Conservation (phyloP, 148 eudicot species). For the Dianthus caryophyllus region DNA sequence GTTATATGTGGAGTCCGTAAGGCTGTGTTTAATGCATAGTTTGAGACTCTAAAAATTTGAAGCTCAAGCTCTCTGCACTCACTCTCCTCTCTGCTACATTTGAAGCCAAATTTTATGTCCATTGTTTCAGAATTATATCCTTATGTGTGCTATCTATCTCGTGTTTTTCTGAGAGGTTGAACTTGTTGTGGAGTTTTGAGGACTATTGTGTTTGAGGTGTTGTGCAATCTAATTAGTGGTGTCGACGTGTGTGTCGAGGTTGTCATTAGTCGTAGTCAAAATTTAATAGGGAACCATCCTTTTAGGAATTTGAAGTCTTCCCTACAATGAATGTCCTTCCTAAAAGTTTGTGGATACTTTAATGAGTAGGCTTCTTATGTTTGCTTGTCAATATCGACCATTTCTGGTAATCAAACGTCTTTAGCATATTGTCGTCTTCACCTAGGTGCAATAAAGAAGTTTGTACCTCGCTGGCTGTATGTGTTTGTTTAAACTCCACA, state of each 20-base stretch:
- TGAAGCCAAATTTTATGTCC: neutral
- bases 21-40: neutral
- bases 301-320: neutral
- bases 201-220: neutral
- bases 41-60: neutral
- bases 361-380: neutral
- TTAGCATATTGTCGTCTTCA: too few relatives aligned
- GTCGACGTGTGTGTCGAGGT: too few relatives aligned
- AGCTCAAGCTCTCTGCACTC: neutral
- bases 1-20: neutral
- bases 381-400: too few relatives aligned
- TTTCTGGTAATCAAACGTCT: too few relatives aligned
- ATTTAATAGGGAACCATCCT: neutral
- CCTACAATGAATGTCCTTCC: neutral
- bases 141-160: neutral
- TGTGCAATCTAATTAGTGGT: neutral
- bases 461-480: too few relatives aligned
- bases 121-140: neutral
- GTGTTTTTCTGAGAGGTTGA: neutral
- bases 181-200: too few relatives aligned
- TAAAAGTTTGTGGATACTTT: conserved; percentile 1
- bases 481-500: too few relatives aligned
- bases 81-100: neutral
- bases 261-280: too few relatives aligned
- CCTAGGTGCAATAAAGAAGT: too few relatives aligned